Evolutionary conservation across 176 grass and related monocot species (phyloP).

Genomic region (Carex kokanica): DNA sequence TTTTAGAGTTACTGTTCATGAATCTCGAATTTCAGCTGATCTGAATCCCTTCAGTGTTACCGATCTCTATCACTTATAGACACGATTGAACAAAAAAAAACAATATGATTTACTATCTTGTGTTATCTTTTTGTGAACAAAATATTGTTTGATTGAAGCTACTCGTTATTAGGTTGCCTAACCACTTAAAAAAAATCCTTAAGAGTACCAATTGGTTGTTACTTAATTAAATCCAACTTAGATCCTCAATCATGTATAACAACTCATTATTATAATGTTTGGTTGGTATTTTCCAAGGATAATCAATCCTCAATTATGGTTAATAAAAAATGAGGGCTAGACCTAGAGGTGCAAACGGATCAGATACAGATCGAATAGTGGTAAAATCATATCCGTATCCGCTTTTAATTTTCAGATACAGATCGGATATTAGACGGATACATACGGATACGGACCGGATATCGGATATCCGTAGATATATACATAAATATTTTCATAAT

Average conservation of each 20-base stretch:
- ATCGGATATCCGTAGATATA: too few relatives aligned
- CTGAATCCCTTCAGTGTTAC: too few relatives aligned
- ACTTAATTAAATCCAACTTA: not conserved
- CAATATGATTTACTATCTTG: not conserved
- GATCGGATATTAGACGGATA: too few relatives aligned
- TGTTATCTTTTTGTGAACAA: not conserved
- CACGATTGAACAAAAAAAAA: not conserved
- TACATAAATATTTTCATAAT: too few relatives aligned
- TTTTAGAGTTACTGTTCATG: too few relatives aligned
- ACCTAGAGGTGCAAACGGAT: too few relatives aligned
- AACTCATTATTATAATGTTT: not conserved
- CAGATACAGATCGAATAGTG: too few relatives aligned
- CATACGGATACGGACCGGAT: too few relatives aligned
- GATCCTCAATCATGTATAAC: not conserved
- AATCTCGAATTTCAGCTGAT: too few relatives aligned
- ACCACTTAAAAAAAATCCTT: not conserved
- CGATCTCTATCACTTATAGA: not conserved
- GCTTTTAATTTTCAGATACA: too few relatives aligned
- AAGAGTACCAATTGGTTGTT: not conserved
- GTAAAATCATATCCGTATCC: too few relatives aligned
- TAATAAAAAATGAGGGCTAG: too few relatives aligned
- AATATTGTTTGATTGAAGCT: not conserved
- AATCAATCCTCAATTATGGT: not conserved
- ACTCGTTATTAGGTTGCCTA: conserved; percentile 22
- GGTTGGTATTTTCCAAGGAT: not conserved